Evolutionary conservation across 108 stramenopile genomes (phyloP).

Genomic region (Asterionellopsis glacialis): DNA sequence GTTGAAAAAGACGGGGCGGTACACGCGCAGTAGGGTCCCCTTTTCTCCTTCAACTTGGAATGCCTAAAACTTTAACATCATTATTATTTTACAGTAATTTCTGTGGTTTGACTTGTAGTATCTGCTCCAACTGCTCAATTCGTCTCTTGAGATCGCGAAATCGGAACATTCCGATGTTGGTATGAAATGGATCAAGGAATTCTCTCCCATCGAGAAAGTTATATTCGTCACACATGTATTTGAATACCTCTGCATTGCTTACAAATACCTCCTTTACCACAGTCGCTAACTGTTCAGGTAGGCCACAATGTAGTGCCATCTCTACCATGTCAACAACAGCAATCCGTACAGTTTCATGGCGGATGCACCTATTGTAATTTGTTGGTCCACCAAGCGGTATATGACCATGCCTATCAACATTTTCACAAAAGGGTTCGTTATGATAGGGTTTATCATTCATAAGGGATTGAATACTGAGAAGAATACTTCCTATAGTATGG

Average conservation of each 20-base stretch:
- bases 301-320: not conserved
- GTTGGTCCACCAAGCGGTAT: not conserved
- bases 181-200: not conserved
- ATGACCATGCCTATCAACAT: no score
- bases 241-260: not conserved
- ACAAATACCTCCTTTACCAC: not conserved
- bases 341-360: not conserved
- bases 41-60: no score
- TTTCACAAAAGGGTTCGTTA: constrained; percentile 73
- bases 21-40: no score
- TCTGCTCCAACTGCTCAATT: no score
- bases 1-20: no score
- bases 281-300: no score
- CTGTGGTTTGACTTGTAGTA: not conserved
- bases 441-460: constrained; percentile 83
- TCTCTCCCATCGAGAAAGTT: not conserved
- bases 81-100: no score
- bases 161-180: not conserved
- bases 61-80: no score
- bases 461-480: constrained; percentile 73
- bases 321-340: not conserved
- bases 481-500: constrained; percentile 72
- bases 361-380: not conserved
- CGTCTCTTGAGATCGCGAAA: not conserved
- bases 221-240: not conserved